Conservation (phyloP, 495 filamentous ascomycete genomes). For the Talaromyces stipitatus region DNA sequence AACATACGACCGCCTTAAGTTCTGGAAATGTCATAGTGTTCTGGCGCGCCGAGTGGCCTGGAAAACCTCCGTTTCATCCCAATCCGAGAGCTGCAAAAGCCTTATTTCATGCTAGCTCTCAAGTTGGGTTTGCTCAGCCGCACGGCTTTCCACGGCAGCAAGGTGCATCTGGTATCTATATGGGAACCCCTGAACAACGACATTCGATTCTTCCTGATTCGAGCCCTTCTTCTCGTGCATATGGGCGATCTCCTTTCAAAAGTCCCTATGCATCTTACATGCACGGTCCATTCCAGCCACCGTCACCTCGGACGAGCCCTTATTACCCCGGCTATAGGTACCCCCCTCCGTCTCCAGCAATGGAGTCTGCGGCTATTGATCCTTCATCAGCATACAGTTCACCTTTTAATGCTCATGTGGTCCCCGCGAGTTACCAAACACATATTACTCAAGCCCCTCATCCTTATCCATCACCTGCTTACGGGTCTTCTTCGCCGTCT, state of each 20-base stretch:
- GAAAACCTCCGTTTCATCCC: slow-evolving; percentile 58
- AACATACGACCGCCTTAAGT: slow-evolving; percentile 63
- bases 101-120: slow-evolving; percentile 4
- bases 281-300: slow-evolving; percentile 7
- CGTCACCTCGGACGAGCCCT: slow-evolving; percentile 7
- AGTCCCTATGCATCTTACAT: slow-evolving; percentile 3
- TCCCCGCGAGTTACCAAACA: slow-evolving; percentile 4
- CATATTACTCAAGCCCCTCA: slow-evolving; percentile 3
- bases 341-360: not conserved
- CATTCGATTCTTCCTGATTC: slow-evolving; percentile 4
- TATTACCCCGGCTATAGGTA: slow-evolving; percentile 7
- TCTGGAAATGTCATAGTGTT: slow-evolving; percentile 59
- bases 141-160: slow-evolving; percentile 3
- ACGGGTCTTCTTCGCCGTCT: slow-evolving; percentile 4
- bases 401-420: slow-evolving; percentile 12
- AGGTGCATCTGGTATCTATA: slow-evolving; percentile 1
- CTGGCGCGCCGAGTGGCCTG: slow-evolving; percentile 76
- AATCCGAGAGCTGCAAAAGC: slow-evolving; percentile 38
- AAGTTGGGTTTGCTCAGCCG: slow-evolving; percentile 1
- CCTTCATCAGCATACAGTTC: slow-evolving; percentile 15
- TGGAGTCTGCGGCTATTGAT: not conserved
- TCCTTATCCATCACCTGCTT: slow-evolving; percentile 6
- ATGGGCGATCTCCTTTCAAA: slow-evolving; percentile 5
- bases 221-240: slow-evolving; percentile 7
- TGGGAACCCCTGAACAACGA: slow-evolving; percentile 5